phyloP scores from a whole-genome alignment of 2,329 filamentous ascomycete species.

The Berkeleyomyces basicola region DNA sequence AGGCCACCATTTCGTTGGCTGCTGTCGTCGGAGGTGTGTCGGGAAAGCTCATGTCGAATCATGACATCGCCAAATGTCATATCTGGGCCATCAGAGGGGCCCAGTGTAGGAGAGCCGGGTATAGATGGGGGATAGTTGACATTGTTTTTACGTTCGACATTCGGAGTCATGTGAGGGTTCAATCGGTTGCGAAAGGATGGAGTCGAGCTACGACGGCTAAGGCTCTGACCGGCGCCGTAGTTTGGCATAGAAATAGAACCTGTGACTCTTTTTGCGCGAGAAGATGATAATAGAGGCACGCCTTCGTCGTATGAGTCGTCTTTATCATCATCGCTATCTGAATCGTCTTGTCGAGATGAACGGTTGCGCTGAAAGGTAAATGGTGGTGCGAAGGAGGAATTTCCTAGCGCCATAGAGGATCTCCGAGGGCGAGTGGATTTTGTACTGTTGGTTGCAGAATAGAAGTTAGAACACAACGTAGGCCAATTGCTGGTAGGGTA shows the following conservation, averaged over 20 bases:
- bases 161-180: background rate
- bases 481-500: background rate
- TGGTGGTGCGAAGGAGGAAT: slow-evolving; percentile 14
- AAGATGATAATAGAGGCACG: slow-evolving; percentile 35
- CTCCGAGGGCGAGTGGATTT: slow-evolving; percentile 47
- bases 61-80: slow-evolving; percentile 53
- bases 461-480: background rate
- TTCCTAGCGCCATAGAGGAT: slow-evolving; percentile 27
- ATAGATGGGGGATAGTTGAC: slow-evolving; percentile 55
- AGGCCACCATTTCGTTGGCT: slow-evolving; percentile 3
- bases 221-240: slow-evolving; percentile 27
- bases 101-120: slow-evolving; percentile 42
- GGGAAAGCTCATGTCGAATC: slow-evolving; percentile 42
- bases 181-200: slow-evolving; percentile 25
- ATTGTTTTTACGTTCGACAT: slow-evolving; percentile 30
- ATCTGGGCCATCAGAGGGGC: slow-evolving; percentile 31
- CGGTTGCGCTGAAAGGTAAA: slow-evolving; percentile 19
- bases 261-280: slow-evolving; percentile 18
- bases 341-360: slow-evolving; percentile 6
- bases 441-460: slow-evolving; percentile 28
- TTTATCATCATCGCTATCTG: slow-evolving; percentile 32
- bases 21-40: slow-evolving; percentile 13
- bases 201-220: slow-evolving; percentile 32
- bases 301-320: slow-evolving; percentile 33
- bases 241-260: slow-evolving; percentile 18